Base-by-base conservation (phyloP, 495 filamentous ascomycete species). In the Hypoxylon subgilvum region DNA sequence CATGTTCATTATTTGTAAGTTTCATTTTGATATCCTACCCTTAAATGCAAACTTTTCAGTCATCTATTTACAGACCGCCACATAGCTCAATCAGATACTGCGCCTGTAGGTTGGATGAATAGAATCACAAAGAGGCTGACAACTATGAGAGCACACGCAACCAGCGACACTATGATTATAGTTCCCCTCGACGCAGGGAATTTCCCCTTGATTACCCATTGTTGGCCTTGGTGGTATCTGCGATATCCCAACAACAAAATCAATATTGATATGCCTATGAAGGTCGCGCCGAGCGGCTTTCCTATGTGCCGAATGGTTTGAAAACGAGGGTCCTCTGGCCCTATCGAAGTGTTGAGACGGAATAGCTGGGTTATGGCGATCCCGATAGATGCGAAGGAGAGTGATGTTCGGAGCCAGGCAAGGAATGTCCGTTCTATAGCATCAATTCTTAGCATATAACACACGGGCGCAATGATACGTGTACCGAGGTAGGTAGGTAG, bases 361-460 rank as follows among this genome's bases (percentile, higher is more conserved):
- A 98, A 97, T 42, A 98, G 83, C 72, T 98, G 94, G 1, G 95
- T 97, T 42, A 98, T 85, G 44, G 93, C 94, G 56, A 98, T 92
- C 50, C 94, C 94, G 65, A 98, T 98, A 42, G 87, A 91, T 30
- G 94, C 95, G 69, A 98, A 98, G 40, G 93, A 91, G 35, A 98
- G 82, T 16, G 92, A 96, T 13, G 94, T 98, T 38, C 94, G 85
- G 39, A 98, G 83, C 94, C 94, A 98, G 42, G 94, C 94, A 16
- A 98, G 84, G 73, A 97, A 98, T 2, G 94, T 98, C 22, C 94
- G 87, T 74, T 98, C 94, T 97, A 66, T 19, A 49, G 4, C 50
- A 31, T 36, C 43, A 39, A 45, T 34, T 22, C 28, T 67, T 46
- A 69, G 62, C 50, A 4, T 12, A 34, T 34, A 57, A 44, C 10